Evolutionary conservation across 371 early-diverging fungal genomes (phyloP), one percentile per base, ranked within the genome.

Genomic region (Rhizopus arrhizus): DNA sequence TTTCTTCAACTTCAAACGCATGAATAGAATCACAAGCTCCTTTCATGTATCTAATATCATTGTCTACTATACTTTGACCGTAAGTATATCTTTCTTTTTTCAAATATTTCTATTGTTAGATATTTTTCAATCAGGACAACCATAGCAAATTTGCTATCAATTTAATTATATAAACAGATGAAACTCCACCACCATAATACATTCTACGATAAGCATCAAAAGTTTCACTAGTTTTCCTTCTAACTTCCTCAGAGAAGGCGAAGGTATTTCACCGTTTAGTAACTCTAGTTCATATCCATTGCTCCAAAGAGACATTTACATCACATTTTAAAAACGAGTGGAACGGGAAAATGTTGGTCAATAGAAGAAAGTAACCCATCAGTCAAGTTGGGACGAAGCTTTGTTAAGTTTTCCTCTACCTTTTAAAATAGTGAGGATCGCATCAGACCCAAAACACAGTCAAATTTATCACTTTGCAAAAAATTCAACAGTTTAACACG

Each of bases 11-110:
- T 69, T 96, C 95, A 60, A 98, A 82, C 2, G 97, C 95, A 66
- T 98, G 98, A 69, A 97, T 96, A n/a, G 97, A 95, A 67, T 98
- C 97, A 97, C 98, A 98, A 13, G 94, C 86, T 16, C 97, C 97
- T 58, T 91, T 92, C 75, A 91, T 85, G 33, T 85, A 83, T 42
- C 77, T 78, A 15, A 64, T 75, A 22, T 82, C 83, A 59, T 89
- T 89, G 53, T 82, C 82, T 46, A 90, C 91, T 90, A 34, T 57
- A 9, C 43, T 5, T 5, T 5, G 13, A 13, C 15, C 8, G 43
- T 0, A 43, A 43, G 8, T n/a, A 11, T 5, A 13, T 4, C 13
- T 13, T 5, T n/a, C n/a, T 2, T 28, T 3, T 45, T 51, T 38
- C 5, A 6, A 1, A 22, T 22, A 22, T 22, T 22, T 22, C 22